A percentile compares a stretch with the other conserved stretches of the same genome.
Evolutionary conservation across 257 asterid species (phyloP).

Genomic region (Solanum commersonii): DNA sequence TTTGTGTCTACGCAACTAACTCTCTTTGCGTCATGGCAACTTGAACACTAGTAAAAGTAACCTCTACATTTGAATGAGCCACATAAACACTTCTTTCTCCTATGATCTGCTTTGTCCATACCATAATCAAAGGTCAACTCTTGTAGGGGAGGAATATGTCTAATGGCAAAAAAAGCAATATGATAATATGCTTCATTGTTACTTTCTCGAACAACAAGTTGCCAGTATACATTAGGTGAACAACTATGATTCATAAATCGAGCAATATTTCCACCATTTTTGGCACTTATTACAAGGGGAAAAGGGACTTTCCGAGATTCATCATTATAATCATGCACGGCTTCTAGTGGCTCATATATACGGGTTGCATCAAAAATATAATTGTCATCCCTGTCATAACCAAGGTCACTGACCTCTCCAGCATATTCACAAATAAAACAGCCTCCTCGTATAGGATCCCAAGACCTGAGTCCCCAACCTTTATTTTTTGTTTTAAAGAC

Average conservation of each 20-base stretch:
- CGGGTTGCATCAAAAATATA: slow-evolving; percentile 78
- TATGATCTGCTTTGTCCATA: slow-evolving; percentile 35
- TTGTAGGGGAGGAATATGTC: slow-evolving; percentile 91
- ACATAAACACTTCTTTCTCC: slow-evolving; percentile 68
- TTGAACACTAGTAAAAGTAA: slow-evolving; percentile 40
- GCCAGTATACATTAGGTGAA: slow-evolving; percentile 78
- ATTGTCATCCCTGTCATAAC: slow-evolving; percentile 29
- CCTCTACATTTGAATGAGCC: slow-evolving; percentile 74
- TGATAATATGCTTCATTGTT: slow-evolving; percentile 51
- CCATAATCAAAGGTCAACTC: slow-evolving; percentile 91
- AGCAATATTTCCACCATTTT: slow-evolving; percentile 65
- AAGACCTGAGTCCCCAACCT: slow-evolving; percentile 98
- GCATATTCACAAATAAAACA: slow-evolving; percentile 87
- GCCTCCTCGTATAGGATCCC: slow-evolving; percentile 89
- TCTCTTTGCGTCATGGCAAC: background rate
- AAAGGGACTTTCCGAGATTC: slow-evolving; percentile 42
- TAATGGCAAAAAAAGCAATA: slow-evolving; percentile 73
- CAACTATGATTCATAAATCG: slow-evolving; percentile 98
- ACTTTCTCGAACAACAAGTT: slow-evolving; percentile 64
- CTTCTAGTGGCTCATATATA: slow-evolving; percentile 42
- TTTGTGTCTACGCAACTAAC: background rate
- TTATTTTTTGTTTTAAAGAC: slow-evolving; percentile 72
- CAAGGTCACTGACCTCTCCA: slow-evolving; percentile 53
- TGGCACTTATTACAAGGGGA: slow-evolving; percentile 69
- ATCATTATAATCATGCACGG: slow-evolving; percentile 21